A percentile compares a stretch with the other conserved stretches of the same genome.
phyloP scores from a whole-genome alignment of 2,329 filamentous ascomycete genomes.

The Shiraia sp. region DNA sequence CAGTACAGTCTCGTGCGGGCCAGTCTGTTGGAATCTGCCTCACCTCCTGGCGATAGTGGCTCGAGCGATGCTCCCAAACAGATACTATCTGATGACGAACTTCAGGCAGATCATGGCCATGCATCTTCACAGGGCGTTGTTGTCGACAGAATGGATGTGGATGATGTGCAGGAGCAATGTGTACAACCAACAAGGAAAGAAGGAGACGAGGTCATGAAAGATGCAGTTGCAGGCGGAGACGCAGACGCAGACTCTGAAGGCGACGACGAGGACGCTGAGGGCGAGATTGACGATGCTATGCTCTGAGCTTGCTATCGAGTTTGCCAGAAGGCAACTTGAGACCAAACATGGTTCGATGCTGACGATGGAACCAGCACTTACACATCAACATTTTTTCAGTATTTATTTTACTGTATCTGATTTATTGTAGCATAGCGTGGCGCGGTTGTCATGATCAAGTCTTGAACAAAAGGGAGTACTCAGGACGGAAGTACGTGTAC shows the following conservation, averaged over 20 bases:
- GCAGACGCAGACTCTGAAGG: constrained; percentile 15
- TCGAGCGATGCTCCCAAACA: not conserved
- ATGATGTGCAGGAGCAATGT: not conserved
- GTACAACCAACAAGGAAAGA: no score
- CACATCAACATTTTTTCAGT: no score
- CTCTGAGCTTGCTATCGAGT: constrained; percentile 3
- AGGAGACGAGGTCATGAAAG: not conserved
- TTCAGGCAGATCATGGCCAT: not conserved
- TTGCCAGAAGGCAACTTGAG: not conserved
- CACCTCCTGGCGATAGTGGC: no score
- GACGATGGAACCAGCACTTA: no score
- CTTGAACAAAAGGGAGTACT: no score
- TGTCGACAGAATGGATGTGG: constrained; percentile 15
- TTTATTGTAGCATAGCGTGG: no score
- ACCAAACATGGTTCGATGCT: not conserved
- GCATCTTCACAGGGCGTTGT: constrained; percentile 1
- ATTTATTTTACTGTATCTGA: no score
- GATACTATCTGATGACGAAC: not conserved
- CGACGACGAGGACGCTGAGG: constrained; percentile 24
- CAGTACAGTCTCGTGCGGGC: constrained; percentile 25
- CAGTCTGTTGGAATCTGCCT: not conserved
- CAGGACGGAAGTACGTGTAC: no score
- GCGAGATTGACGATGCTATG: constrained; percentile 24
- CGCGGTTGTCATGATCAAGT: no score
- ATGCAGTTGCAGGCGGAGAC: constrained; percentile 3